Evolutionary conservation across 2,329 filamentous ascomycete genomes (phyloP).

Genomic region (Leptodontidium sp.): DNA sequence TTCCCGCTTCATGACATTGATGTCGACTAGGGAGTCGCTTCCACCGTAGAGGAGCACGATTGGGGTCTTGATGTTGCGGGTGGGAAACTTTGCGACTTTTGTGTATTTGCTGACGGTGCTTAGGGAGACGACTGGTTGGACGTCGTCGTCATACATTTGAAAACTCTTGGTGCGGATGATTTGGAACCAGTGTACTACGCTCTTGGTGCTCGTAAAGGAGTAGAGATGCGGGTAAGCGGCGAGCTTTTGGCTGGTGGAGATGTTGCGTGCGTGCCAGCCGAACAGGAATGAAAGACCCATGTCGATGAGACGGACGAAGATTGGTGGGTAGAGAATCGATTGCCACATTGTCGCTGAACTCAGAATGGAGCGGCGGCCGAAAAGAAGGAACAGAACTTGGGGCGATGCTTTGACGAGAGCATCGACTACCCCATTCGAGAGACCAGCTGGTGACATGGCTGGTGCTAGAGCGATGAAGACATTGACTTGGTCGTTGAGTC

Average conservation of each 20-base stretch:
- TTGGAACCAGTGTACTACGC: slow-evolving; percentile 98
- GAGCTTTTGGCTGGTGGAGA: slow-evolving; percentile 85
- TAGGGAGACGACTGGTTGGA: slow-evolving; percentile 78
- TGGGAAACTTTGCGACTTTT: slow-evolving; percentile 95
- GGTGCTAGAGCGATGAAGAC: slow-evolving; percentile 96
- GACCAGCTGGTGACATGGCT: slow-evolving; percentile 92
- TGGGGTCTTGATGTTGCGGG: slow-evolving; percentile 94
- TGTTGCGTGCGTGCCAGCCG: slow-evolving; percentile 87
- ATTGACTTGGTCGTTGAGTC: slow-evolving; percentile 90
- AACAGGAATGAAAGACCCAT: slow-evolving; percentile 83
- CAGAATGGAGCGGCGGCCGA: slow-evolving; percentile 89
- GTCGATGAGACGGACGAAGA: slow-evolving; percentile 91
- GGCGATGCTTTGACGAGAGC: slow-evolving; percentile 93
- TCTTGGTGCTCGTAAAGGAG: slow-evolving; percentile 96
- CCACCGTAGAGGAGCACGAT: slow-evolving; percentile 94
- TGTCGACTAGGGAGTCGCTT: slow-evolving; percentile 92
- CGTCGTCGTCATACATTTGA: slow-evolving; percentile 98
- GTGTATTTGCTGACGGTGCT: slow-evolving; percentile 83
- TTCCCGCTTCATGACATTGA: slow-evolving; percentile 89
- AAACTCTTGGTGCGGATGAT: slow-evolving; percentile 97
- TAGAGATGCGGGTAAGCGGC: slow-evolving; percentile 96
- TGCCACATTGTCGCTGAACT: slow-evolving; percentile 98
- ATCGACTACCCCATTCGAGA: slow-evolving; percentile 90
- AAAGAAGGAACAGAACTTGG: slow-evolving; percentile 89
- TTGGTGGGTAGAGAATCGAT: slow-evolving; percentile 90